Percentiles rank a stretch among this genome's conserved stretches.
Conservation (phyloP, 1,284 basidiomycete species). For the Ganoderma leucocontextum region DNA sequence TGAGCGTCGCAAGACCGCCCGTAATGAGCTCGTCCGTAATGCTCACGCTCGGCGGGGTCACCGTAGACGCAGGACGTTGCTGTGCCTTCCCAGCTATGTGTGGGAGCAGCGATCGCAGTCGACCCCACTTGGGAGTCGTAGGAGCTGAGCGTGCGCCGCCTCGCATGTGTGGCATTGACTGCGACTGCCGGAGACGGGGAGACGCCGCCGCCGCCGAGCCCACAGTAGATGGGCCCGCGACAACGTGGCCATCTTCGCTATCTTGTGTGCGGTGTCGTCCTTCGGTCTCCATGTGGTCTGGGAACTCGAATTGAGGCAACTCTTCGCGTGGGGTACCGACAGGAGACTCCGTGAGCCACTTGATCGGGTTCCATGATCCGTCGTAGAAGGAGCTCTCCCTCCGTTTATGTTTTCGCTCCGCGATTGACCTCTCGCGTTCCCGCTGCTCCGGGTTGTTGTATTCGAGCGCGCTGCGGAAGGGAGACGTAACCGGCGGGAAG, state of each 20-base stretch:
- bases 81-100: slow-evolving; percentile 50
- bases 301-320: slow-evolving; percentile 15
- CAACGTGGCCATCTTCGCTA: slow-evolving; percentile 16
- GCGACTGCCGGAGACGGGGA: slow-evolving; percentile 42
- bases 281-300: slow-evolving; percentile 20
- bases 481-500: slow-evolving; percentile 44
- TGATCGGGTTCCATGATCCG: slow-evolving; percentile 58
- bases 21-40: slow-evolving; percentile 88
- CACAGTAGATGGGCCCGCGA: slow-evolving; percentile 17
- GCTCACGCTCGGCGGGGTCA: slow-evolving; percentile 66
- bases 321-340: slow-evolving; percentile 47
- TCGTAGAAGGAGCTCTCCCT: slow-evolving; percentile 57
- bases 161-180: slow-evolving; percentile 55
- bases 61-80: slow-evolving; percentile 50
- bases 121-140: slow-evolving; percentile 59
- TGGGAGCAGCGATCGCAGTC: slow-evolving; percentile 72
- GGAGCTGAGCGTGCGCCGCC: slow-evolving; percentile 28
- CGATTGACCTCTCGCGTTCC: slow-evolving; percentile 50
- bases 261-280: slow-evolving; percentile 12
- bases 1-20: slow-evolving; percentile 83
- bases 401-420: slow-evolving; percentile 64
- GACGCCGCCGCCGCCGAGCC: slow-evolving; percentile 15
- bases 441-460: slow-evolving; percentile 46
- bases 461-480: slow-evolving; percentile 73
- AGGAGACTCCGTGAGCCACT: slow-evolving; percentile 66